A percentile compares a stretch with the other conserved stretches of the same genome.
phyloP scores from a whole-genome alignment of 225 moss, liverwort and hornwort genomes.

The Physcomitrium patens region DNA sequence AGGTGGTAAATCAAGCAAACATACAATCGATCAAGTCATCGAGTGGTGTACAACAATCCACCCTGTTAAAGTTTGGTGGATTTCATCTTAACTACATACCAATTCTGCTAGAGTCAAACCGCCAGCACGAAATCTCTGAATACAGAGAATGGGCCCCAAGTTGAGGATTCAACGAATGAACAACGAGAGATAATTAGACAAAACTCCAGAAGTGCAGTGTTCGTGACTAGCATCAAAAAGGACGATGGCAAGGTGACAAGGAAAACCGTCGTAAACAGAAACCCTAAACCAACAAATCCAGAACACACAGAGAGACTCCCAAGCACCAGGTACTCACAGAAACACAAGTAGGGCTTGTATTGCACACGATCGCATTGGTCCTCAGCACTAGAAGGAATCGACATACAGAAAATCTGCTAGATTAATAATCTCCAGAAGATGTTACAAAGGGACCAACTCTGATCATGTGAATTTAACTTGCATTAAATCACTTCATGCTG shows the following conservation, averaged over 20 bases:
- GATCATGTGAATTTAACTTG: slow-evolving; percentile 26
- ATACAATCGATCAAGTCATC: background rate
- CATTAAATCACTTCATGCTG: slow-evolving; percentile 31
- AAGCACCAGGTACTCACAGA: background rate
- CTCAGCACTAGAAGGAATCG: background rate
- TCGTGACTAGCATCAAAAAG: background rate
- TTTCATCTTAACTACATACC: background rate
- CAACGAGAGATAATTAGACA: background rate
- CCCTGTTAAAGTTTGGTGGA: slow-evolving; percentile 3
- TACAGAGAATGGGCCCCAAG: background rate
- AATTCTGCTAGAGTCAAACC: slow-evolving; percentile 18
- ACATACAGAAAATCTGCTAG: slow-evolving; percentile 40
- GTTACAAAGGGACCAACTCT: slow-evolving; percentile 9
- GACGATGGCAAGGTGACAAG: background rate
- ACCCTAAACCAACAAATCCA: background rate
- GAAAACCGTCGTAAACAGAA: background rate
- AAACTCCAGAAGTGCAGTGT: background rate
- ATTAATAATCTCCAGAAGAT: slow-evolving; percentile 26
- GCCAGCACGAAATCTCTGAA: background rate
- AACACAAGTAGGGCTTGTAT: background rate
- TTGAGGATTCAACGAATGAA: background rate
- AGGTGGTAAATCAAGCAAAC: background rate
- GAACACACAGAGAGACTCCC: slow-evolving; percentile 1
- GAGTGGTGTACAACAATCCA: background rate
- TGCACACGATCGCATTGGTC: background rate